Percentiles rank a stretch among this genome's conserved stretches.
phyloP scores from a whole-genome alignment of 2,329 filamentous ascomycete genomes.

The Aotearoamyces nothofagi region DNA sequence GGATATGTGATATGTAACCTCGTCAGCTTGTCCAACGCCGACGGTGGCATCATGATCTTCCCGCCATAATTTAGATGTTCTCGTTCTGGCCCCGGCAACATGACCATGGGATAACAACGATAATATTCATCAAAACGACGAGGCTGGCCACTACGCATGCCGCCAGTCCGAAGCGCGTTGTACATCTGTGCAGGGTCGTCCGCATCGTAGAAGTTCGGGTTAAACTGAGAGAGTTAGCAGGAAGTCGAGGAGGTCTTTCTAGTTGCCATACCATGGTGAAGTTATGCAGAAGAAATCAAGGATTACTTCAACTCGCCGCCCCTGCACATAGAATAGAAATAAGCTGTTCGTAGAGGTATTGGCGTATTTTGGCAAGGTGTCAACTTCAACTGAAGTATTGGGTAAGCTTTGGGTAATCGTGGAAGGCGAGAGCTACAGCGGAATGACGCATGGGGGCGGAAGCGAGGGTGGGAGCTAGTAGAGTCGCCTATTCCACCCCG shows the following conservation, averaged over 20 bases:
- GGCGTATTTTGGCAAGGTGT: too few species aligned
- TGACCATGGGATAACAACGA: slow-evolving; percentile 86
- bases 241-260: not conserved
- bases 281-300: not conserved
- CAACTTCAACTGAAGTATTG: too few species aligned
- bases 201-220: slow-evolving; percentile 14
- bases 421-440: too few species aligned
- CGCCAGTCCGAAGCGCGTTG: slow-evolving; percentile 14
- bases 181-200: slow-evolving; percentile 18
- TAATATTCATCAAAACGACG: slow-evolving; percentile 98
- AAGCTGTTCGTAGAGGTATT: too few species aligned
- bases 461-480: too few species aligned
- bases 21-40: slow-evolving; percentile 91
- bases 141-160: slow-evolving; percentile 20
- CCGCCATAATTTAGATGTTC: slow-evolving; percentile 89
- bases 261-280: slow-evolving; percentile 9
- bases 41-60: slow-evolving; percentile 95
- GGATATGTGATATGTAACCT: slow-evolving; percentile 94
- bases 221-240: slow-evolving; percentile 8
- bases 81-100: slow-evolving; percentile 82
- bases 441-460: too few species aligned
- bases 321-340: too few species aligned
- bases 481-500: too few species aligned
- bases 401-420: too few species aligned
- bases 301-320: slow-evolving; percentile 7